phyloP scores from a whole-genome alignment of 2,329 filamentous ascomycete species.

The Chaetoscypha palmicola region DNA sequence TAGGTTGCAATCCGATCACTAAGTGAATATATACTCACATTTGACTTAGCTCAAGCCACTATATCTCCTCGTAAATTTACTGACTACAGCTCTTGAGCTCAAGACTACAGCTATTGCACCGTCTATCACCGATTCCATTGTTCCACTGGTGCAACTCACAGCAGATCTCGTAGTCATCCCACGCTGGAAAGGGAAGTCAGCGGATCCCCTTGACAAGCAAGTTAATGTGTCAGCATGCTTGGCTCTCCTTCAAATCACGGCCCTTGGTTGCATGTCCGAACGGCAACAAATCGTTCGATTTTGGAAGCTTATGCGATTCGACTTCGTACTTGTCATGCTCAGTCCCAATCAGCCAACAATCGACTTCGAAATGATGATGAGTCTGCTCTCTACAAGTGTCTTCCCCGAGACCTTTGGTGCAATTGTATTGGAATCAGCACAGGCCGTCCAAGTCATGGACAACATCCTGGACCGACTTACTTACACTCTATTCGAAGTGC shows the following conservation, averaged over 20 bases:
- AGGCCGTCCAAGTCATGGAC: constrained; percentile 34
- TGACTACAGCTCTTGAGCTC: constrained; percentile 56
- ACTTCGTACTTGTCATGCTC: constrained; percentile 61
- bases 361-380: constrained; percentile 58
- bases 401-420: constrained; percentile 60
- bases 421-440: constrained; percentile 41
- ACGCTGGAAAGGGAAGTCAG: constrained; percentile 34
- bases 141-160: constrained; percentile 51
- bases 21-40: constrained; percentile 11
- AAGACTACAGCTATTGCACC: constrained; percentile 54
- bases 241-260: constrained; percentile 57
- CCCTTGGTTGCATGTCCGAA: constrained; percentile 47
- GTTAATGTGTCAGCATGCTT: constrained; percentile 59
- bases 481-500: constrained; percentile 38
- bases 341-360: constrained; percentile 56
- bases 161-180: constrained; percentile 46
- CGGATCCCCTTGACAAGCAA: constrained; percentile 43
- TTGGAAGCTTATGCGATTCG: constrained; percentile 61
- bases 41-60: constrained; percentile 50
- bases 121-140: constrained; percentile 49
- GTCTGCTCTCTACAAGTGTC: constrained; percentile 59
- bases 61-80: constrained; percentile 55
- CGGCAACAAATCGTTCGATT: constrained; percentile 39
- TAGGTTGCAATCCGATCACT: constrained; percentile 11
- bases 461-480: constrained; percentile 34